These are phyloP conservation scores for Podospora anserina DNA, from an alignment of 495 filamentous ascomycete species.

Conservation along the genomic window DNA sequence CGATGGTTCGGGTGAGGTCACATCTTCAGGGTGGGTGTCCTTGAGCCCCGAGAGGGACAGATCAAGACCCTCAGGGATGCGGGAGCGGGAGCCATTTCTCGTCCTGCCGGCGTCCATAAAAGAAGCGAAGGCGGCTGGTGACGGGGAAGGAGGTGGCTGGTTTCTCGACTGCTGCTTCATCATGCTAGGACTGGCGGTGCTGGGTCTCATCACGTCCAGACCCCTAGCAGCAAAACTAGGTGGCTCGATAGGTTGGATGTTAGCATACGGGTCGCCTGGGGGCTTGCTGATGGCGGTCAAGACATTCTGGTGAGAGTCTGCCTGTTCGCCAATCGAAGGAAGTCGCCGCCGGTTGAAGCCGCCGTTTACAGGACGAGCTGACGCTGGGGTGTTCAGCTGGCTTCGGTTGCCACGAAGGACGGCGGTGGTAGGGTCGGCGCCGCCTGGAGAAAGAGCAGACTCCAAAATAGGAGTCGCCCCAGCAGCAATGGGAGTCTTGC, in stretches of 20 bases:
- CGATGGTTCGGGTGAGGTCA: constrained; percentile 51
- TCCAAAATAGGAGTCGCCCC: constrained; percentile 89
- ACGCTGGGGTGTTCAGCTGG: constrained; percentile 62
- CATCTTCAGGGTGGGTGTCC: constrained; percentile 47
- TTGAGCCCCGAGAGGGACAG: constrained; percentile 64
- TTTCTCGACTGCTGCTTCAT: constrained; percentile 36
- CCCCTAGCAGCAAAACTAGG: constrained; percentile 11
- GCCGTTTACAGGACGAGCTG: constrained; percentile 66
- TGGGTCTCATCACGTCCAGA: constrained; percentile 36
- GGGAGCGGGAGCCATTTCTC: constrained; percentile 70
- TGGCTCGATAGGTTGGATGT: constrained; percentile 19
- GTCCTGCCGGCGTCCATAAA: constrained; percentile 54
- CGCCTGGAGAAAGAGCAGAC: constrained; percentile 76
- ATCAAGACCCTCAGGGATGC: constrained; percentile 79
- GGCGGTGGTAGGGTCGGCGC: constrained; percentile 59
- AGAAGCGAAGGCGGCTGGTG: constrained; percentile 40
- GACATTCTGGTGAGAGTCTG: constrained; percentile 36
- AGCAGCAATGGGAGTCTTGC: constrained; percentile 71
- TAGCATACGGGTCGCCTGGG: constrained; percentile 23
- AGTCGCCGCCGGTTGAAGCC: constrained; percentile 64
- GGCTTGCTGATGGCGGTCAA: constrained; percentile 28
- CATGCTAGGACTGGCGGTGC: constrained; percentile 52
- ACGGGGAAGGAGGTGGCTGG: constrained; percentile 51
- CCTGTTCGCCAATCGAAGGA: constrained; percentile 76
- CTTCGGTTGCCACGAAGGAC: constrained; percentile 60